Conservation (phyloP, 495 filamentous ascomycete species). For the Lepidopterella palustris region DNA sequence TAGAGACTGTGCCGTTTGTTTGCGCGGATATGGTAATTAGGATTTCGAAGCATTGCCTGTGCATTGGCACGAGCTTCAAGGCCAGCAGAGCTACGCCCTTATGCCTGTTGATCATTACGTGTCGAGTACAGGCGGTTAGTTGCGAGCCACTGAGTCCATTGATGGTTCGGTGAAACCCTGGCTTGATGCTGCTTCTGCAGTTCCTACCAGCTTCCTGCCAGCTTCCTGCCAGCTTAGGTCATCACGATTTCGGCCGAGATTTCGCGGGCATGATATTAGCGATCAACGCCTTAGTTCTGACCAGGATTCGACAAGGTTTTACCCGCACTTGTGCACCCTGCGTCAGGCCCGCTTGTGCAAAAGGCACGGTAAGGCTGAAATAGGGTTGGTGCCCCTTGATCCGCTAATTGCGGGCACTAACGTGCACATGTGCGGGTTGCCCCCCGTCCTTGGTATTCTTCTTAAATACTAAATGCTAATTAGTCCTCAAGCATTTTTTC, state of each 20-base stretch:
- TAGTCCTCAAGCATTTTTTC: too few relatives aligned
- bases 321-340: background rate
- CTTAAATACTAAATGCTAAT: too few relatives aligned
- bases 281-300: too few relatives aligned
- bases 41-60: background rate
- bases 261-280: background rate
- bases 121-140: background rate
- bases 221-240: too few relatives aligned
- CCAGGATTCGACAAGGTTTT: background rate
- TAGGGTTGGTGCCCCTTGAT: too few relatives aligned
- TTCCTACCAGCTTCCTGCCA: too few relatives aligned
- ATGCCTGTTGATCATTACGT: background rate
- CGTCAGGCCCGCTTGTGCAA: too few relatives aligned
- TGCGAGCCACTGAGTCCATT: background rate
- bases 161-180: background rate
- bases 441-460: too few relatives aligned
- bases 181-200: background rate
- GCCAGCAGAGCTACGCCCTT: background rate
- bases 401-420: too few relatives aligned
- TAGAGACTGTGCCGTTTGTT: background rate
- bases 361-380: too few relatives aligned
- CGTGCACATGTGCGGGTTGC: too few relatives aligned
- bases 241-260: background rate
- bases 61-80: background rate
- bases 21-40: background rate